Evolutionary conservation across 2,329 filamentous ascomycete species (phyloP).

Genomic region (Pleoardoris graminearum): DNA sequence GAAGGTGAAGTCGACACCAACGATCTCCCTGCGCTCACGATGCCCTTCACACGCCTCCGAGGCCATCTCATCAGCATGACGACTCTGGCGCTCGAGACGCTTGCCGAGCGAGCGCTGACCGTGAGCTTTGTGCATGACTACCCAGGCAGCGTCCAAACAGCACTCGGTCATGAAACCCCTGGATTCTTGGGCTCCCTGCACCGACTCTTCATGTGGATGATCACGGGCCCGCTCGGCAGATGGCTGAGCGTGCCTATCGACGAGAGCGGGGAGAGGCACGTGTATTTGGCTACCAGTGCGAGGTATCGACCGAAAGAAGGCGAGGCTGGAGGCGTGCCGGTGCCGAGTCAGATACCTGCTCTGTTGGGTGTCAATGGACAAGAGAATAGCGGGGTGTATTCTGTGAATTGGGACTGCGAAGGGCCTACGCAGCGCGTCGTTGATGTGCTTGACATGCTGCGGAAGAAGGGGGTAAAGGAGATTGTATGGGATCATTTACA

Average conservation of each 20-base stretch:
- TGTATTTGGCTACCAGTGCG: constrained; percentile 7
- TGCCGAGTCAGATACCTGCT: no score
- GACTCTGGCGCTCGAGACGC: constrained; percentile 17
- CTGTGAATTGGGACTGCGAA: constrained; percentile 21
- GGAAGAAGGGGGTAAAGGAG: constrained; percentile 4
- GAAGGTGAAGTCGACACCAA: constrained; percentile 26
- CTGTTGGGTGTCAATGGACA: background rate
- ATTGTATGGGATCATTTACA: constrained; percentile 4
- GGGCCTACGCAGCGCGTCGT: background rate
- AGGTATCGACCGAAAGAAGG: constrained; percentile 4
- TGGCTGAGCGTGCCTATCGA: constrained; percentile 1
- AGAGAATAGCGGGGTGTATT: constrained; percentile 28
- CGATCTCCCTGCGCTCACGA: constrained; percentile 20
- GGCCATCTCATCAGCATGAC: constrained; percentile 24
- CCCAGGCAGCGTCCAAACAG: background rate
- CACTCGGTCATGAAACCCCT: no score
- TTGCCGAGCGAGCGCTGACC: background rate
- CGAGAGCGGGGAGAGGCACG: constrained; percentile 19
- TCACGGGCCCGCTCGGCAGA: background rate
- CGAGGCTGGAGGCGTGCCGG: background rate
- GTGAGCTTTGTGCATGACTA: constrained; percentile 13
- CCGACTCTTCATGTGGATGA: no score
- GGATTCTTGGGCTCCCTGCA: no score
- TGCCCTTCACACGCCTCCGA: constrained; percentile 11
- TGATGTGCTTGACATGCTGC: background rate